Base-by-base conservation (phyloP, 2,329 filamentous ascomycete genomes). In the Colletotrichum sp. region DNA sequence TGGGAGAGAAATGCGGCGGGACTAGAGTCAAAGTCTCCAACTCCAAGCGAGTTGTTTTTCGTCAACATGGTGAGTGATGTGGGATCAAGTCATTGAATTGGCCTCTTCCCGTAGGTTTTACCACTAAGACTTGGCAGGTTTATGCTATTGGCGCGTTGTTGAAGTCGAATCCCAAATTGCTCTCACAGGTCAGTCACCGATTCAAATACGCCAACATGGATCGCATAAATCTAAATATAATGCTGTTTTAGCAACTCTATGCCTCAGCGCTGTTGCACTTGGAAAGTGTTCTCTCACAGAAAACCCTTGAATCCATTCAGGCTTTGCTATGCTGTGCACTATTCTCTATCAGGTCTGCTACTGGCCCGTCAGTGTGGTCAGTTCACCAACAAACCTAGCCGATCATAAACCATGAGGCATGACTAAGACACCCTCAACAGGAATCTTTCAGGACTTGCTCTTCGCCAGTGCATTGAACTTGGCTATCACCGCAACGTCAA, bases 401-500 rank as follows among this genome's bases (percentile, higher is more conserved):
- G 8, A 4, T 55, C 48, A 24, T 6, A 4, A 52, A 24, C 9
- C 48, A 24, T 21, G 2, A 52, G 21, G 2, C 48, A 24, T 21
- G 12, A 55, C 48, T 55, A 13, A 55, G 2, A 36, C 48, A 2
- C n/a, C 6, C 48, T 13, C 18, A 13, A 28, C 16, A 65, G 62
- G 82, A 81, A 80, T 68, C 66, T 83, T 1, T 79, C 82, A 10
- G 81, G 82, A 2, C 56, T 83, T 28, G 82, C 82, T 13, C 64
- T 84, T 2, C 79, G 83, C 9, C 81, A 83, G 36, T 84, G 82
- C 62, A 79, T 83, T 32, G 81, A 84, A 38, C 75, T 84, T 6
- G 82, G 82, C 3, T 82, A 82, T 48, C 83, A 84, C 73, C 78
- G 82, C 1, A 58, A 48, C 16, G 16, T 60, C 36, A 65, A 65